Base-by-base conservation (phyloP, 768 basidiomycete species). In the Boletus rubroflammeus region DNA sequence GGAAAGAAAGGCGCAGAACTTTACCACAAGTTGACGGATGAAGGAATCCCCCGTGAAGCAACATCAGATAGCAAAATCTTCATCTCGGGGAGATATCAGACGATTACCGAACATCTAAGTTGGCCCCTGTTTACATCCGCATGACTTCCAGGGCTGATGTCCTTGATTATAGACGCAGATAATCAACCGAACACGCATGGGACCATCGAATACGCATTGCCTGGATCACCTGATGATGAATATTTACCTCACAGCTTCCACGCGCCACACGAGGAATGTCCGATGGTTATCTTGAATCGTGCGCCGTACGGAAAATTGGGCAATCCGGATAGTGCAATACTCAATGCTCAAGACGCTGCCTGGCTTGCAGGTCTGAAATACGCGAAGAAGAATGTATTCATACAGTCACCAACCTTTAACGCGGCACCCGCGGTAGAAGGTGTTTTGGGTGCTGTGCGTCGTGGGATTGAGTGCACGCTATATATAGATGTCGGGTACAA, bases 401-500 rank as follows among this genome's bases (percentile, higher is more conserved):
- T 88, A 51, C 87, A 89, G 75, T 82, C 84, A 0, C 87, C 87
- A 1, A 86, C 84, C 8, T 78, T 87, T 55, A 88, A 89, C 55
- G 85, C 87, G 4, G 69, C 68, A 17, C 86, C 85, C 3, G 76
- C 85, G 28, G 78, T 86, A 21, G 72, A 79, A 15, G 83, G 78
- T 9, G 72, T 82, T 52, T 72, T 87, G 60, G 78, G 79, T 51
- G 82, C 87, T 2, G 83, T 82, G 63, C 71, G 81, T 19, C 72
- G 82, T 28, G 86, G 82, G 6, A 76, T 89, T 5, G 74, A 80
- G 41, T 82, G 84, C 34, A 78, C 76, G 11, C 73, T 86, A 17
- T 84, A 82, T 61, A 72, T 88, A 40, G 81, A 82, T 62, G 73
- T 86, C 19, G 84, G 73, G 23, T 77, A 75, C 62, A 78, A 77